phyloP scores from a whole-genome alignment of 78 protist genomes.

The Protostelium mycophagum region DNA sequence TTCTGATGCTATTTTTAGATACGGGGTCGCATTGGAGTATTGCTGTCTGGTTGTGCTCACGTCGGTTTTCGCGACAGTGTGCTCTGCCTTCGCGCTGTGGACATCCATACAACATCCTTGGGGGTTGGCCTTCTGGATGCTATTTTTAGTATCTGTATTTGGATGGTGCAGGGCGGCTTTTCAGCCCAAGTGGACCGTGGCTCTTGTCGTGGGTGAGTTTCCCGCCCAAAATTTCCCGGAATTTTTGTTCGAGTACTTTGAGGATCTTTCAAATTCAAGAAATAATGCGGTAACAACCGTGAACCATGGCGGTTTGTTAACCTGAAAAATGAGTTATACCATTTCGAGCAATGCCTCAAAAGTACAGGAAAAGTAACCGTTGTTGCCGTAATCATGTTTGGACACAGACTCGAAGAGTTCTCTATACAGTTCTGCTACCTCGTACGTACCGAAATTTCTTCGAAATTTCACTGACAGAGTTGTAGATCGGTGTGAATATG shows the following conservation, averaged over 20 bases:
- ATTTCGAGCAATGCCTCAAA: no score
- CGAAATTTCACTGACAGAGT: background rate
- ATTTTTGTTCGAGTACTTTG: no score
- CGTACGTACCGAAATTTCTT: background rate
- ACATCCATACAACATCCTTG: background rate
- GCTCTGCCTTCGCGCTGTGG: background rate
- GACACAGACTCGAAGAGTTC: background rate
- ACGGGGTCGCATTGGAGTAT: background rate
- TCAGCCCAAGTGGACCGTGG: background rate
- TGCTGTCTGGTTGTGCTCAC: background rate
- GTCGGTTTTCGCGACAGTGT: background rate
- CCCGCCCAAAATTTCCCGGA: no score
- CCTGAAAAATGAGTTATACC: no score
- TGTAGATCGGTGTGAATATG: background rate
- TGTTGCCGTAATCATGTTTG: background rate
- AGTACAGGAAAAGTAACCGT: background rate
- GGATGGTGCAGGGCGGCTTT: background rate
- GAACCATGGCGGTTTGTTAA: no score
- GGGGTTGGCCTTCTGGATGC: background rate
- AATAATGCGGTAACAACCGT: no score
- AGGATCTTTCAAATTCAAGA: background rate
- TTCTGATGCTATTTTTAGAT: no score
- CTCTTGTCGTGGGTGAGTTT: background rate
- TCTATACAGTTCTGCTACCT: background rate
- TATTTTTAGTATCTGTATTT: no score